Percentiles rank a stretch among this genome's conserved stretches.
Evolutionary conservation across 2,329 filamentous ascomycete genomes (phyloP).

Genomic region (Fonsecaea monophora): DNA sequence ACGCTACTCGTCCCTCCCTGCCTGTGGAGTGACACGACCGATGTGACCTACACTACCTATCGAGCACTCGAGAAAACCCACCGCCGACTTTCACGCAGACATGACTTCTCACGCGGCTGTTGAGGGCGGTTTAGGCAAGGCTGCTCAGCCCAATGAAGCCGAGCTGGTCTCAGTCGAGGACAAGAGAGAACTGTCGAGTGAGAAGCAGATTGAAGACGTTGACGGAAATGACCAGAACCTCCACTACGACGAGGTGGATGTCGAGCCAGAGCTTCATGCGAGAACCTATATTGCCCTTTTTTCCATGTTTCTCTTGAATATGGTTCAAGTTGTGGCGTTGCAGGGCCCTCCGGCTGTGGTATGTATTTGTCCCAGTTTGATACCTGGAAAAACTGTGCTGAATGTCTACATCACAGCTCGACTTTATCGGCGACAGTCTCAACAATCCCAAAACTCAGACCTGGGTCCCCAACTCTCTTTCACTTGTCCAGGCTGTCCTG

Average conservation of each 20-base stretch:
- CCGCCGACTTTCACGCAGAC: neutral
- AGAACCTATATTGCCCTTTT: slow-evolving; percentile 35
- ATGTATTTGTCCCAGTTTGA: slow-evolving; percentile 6
- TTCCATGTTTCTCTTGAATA: slow-evolving; percentile 36
- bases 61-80: neutral
- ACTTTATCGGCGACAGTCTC: slow-evolving; percentile 31
- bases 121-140: slow-evolving; percentile 10
- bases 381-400: neutral
- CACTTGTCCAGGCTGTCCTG: slow-evolving; percentile 37
- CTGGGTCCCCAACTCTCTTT: slow-evolving; percentile 36
- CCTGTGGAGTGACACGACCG: neutral
- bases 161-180: slow-evolving; percentile 19
- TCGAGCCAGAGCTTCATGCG: slow-evolving; percentile 36
- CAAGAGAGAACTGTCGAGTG: slow-evolving; percentile 16
- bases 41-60: neutral
- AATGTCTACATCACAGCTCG: slow-evolving; percentile 20
- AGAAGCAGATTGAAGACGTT: slow-evolving; percentile 30
- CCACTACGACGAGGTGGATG: slow-evolving; percentile 31
- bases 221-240: slow-evolving; percentile 25
- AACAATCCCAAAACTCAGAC: slow-evolving; percentile 30
- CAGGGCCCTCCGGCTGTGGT: slow-evolving; percentile 37
- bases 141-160: neutral
- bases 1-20: neutral
- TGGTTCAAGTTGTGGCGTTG: slow-evolving; percentile 34
- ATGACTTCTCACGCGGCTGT: slow-evolving; percentile 17